phyloP scores from a whole-genome alignment of 306 rosid genomes.

The Cajanus cajan region DNA sequence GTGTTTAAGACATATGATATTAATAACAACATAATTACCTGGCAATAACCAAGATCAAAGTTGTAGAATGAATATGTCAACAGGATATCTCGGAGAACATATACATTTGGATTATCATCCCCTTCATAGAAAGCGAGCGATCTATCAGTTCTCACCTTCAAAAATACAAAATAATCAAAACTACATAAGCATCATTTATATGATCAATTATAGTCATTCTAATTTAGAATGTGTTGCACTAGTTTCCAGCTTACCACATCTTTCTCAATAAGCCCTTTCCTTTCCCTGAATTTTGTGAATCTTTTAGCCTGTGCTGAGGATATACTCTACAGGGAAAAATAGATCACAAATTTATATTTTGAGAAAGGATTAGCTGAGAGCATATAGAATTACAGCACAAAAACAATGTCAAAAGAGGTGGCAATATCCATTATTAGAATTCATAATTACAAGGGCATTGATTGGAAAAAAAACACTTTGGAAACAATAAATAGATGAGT shows the following conservation, averaged over 20 bases:
- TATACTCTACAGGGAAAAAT: conserved; percentile 64
- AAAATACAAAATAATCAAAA: conserved; percentile 36
- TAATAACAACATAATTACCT: conserved; percentile 55
- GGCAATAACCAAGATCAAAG: conserved; percentile 99
- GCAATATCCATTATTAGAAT: background rate
- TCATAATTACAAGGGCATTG: background rate
- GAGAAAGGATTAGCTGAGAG: conserved; percentile 18
- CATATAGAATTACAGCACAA: background rate
- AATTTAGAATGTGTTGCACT: conserved; percentile 11
- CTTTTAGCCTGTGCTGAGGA: conserved; percentile 80
- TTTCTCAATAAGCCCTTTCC: conserved; percentile 95
- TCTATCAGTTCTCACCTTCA: conserved; percentile 94
- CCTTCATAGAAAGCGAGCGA: conserved; percentile 78
- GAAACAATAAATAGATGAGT: background rate
- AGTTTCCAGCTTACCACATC: conserved; percentile 79
- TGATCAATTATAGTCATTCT: conserved; percentile 7
- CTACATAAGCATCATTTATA: conserved; percentile 26
- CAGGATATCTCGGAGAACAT: conserved; percentile 76
- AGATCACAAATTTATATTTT: conserved; percentile 8
- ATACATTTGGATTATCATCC: conserved; percentile 88
- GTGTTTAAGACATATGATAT: background rate
- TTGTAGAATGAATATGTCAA: conserved; percentile 97
- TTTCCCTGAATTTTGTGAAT: conserved; percentile 95
- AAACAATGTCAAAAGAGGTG: background rate
- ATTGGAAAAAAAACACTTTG: conserved; percentile 1